Percentiles rank a stretch among this genome's conserved stretches.
Evolutionary conservation across 805 yeast genomes (phyloP).

Genomic region (Wickerhamiella siamensis): DNA sequence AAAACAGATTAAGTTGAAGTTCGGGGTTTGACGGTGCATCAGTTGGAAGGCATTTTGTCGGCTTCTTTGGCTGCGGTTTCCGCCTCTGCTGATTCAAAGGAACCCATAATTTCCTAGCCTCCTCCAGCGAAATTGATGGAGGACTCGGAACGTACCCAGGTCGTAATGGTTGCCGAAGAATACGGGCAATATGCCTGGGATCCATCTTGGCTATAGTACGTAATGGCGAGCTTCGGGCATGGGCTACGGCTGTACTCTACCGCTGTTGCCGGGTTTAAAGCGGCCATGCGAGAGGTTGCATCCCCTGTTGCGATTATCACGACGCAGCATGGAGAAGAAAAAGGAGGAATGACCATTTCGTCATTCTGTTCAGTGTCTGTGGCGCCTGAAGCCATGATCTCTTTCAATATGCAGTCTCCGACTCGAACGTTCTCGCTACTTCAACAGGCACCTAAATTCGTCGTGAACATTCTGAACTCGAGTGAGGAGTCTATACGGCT

Average conservation of each 20-base stretch:
- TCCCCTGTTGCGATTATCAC: conserved; percentile 48
- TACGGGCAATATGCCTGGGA: conserved; percentile 6
- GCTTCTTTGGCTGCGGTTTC: neutral
- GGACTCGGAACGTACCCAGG: conserved; percentile 3
- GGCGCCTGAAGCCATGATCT: conserved; percentile 61
- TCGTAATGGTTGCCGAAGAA: conserved; percentile 8
- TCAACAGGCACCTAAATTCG: conserved; percentile 38
- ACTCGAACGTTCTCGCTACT: conserved; percentile 61
- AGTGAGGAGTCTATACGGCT: conserved; percentile 37
- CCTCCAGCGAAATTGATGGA: conserved; percentile 5
- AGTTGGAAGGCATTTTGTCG: neutral
- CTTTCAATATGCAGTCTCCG: conserved; percentile 78
- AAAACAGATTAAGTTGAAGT: conserved; percentile 27
- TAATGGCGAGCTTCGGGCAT: too few species aligned
- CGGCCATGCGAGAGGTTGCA: conserved; percentile 34
- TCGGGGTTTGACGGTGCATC: conserved; percentile 9
- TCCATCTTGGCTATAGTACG: neutral
- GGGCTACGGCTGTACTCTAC: neutral
- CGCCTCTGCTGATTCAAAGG: neutral
- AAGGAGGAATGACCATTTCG: conserved; percentile 65
- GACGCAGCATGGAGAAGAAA: conserved; percentile 30
- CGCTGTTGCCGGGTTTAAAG: conserved; percentile 18
- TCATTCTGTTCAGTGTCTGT: conserved; percentile 75
- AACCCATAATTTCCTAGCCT: conserved; percentile 2
- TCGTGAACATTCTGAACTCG: conserved; percentile 66